These are phyloP conservation scores for Trichosporon asahii DNA, from an alignment of 1,284 basidiomycete genomes.

Conservation along the genomic window DNA sequence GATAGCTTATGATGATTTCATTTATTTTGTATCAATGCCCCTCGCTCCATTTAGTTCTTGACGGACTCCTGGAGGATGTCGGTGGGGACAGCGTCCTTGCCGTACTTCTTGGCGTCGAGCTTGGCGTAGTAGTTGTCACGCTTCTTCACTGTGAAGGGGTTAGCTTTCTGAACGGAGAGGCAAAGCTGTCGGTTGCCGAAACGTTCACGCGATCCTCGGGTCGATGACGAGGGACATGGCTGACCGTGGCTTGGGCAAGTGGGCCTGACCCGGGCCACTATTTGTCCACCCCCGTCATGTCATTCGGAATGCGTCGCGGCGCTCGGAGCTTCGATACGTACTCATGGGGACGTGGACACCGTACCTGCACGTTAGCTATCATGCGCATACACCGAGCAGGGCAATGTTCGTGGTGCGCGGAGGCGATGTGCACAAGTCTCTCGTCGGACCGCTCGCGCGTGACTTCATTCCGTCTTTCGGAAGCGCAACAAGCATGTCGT, in stretches of 20 bases:
- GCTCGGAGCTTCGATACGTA: constrained; percentile 14
- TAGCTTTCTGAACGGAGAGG: too few relatives aligned
- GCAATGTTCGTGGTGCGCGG: neutral
- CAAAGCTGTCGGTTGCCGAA: too few relatives aligned
- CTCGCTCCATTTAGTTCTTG: neutral
- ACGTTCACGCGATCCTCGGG: too few relatives aligned
- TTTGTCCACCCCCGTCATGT: neutral
- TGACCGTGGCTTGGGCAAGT: neutral
- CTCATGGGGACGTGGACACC: constrained; percentile 21
- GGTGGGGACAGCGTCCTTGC: constrained; percentile 9
- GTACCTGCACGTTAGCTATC: constrained; percentile 19
- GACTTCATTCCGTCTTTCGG: neutral
- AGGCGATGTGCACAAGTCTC: neutral
- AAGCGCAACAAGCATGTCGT: neutral
- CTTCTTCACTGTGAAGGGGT: constrained; percentile 24
- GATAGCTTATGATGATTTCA: constrained; percentile 2
- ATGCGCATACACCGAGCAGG: neutral
- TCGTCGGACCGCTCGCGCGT: neutral
- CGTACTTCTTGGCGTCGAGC: constrained; percentile 23
- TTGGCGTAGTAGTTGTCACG: constrained; percentile 28
- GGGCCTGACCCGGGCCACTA: neutral
- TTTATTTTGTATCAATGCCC: constrained; percentile 7
- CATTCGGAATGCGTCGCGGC: neutral
- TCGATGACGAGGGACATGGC: neutral
- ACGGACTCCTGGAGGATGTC: constrained; percentile 10